A percentile compares a stretch with the other conserved stretches of the same genome.
Conservation (phyloP, 2,329 filamentous ascomycete genomes). For the Aspergillus persii region DNA sequence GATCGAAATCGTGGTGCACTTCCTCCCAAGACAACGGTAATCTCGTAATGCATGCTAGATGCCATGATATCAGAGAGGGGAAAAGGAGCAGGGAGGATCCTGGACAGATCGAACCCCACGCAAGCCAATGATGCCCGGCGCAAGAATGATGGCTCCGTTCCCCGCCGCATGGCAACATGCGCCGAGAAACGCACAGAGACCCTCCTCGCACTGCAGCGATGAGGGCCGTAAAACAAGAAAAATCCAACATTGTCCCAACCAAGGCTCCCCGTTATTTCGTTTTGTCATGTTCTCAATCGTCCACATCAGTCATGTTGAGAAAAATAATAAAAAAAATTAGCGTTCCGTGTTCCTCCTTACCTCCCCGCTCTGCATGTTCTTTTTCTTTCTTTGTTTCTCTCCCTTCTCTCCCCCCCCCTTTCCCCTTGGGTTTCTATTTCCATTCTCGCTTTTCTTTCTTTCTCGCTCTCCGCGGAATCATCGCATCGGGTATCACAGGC, state of each 20-base stretch:
- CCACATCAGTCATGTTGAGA: constrained; percentile 4
- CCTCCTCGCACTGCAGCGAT: background rate
- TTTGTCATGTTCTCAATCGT: constrained; percentile 2
- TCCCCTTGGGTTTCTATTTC: background rate
- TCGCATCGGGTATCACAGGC: background rate
- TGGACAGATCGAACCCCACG: background rate
- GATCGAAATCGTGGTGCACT: background rate
- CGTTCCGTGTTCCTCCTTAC: background rate
- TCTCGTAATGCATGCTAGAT: background rate
- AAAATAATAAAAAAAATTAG: background rate
- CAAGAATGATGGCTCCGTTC: background rate
- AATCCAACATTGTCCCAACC: background rate
- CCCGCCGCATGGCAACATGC: background rate
- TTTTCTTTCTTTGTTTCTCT: background rate
- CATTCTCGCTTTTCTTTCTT: background rate
- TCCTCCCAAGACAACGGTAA: background rate
- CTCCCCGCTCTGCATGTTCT: background rate
- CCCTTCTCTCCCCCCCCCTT: too few species aligned
- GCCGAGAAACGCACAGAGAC: background rate
- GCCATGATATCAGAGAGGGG: background rate
- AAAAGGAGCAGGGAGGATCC: background rate
- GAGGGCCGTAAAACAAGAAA: background rate
- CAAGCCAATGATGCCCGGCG: background rate
- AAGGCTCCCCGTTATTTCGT: background rate
- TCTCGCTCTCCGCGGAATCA: background rate